Evolutionary conservation across 805 yeast genomes (phyloP).

Genomic region (Wickerhamiella qilinensis): DNA sequence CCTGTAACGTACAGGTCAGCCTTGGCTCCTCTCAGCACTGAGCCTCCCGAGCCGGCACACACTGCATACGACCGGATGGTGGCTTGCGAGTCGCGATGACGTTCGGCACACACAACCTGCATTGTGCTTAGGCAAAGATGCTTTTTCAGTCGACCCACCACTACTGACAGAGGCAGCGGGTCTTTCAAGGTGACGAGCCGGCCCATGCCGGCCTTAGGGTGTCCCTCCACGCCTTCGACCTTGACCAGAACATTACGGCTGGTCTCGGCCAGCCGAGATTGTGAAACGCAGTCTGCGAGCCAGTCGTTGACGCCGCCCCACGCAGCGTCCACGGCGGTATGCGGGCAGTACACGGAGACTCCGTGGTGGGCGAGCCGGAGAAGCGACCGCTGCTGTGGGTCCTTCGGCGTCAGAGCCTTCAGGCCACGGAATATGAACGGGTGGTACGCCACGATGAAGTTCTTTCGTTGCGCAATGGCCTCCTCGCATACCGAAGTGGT

Average conservation of each 20-base stretch:
- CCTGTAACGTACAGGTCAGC: constrained; percentile 79
- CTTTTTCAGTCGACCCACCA: constrained; percentile 38
- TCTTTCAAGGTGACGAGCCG: constrained; percentile 37
- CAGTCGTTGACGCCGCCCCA: constrained; percentile 90
- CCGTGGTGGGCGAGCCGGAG: constrained; percentile 55
- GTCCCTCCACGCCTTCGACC: constrained; percentile 23
- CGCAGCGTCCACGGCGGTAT: constrained; percentile 91
- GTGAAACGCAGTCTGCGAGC: constrained; percentile 47
- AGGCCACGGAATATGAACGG: constrained; percentile 88
- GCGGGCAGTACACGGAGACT: constrained; percentile 88
- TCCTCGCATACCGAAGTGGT: constrained; percentile 75
- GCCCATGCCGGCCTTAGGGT: constrained; percentile 65
- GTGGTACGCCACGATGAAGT: constrained; percentile 70
- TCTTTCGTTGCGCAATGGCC: constrained; percentile 42
- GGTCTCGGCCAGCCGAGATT: constrained; percentile 16
- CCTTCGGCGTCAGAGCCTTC: constrained; percentile 47
- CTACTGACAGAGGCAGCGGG: constrained; percentile 28
- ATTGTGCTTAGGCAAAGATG: constrained; percentile 37
- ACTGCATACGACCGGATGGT: constrained; percentile 48
- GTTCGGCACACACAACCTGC: constrained; percentile 32
- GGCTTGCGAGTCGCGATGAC: constrained; percentile 15
- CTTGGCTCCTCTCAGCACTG: constrained; percentile 38
- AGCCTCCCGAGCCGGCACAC: constrained; percentile 92
- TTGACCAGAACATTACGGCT: constrained; percentile 29
- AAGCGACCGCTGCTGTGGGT: constrained; percentile 72